Evolutionary conservation across 345 rosid genomes (phyloP).

Genomic region (Geranium brycei): DNA sequence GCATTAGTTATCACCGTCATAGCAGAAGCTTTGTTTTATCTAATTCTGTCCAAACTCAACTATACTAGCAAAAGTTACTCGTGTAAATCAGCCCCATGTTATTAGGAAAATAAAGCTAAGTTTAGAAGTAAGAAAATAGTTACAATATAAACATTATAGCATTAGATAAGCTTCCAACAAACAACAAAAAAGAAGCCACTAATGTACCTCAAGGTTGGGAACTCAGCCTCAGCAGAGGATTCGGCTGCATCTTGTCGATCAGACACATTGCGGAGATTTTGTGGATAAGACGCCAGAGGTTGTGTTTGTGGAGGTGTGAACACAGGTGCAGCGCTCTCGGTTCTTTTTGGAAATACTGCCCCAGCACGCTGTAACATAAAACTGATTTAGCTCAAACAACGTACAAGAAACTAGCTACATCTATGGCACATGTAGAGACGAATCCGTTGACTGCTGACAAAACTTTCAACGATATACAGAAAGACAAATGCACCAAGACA

Average conservation of each 20-base stretch:
- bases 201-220: slow-evolving; percentile 74
- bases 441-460: no score
- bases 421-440: no score
- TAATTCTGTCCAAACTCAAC: no score
- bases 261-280: slow-evolving; percentile 52
- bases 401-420: slow-evolving; percentile 1
- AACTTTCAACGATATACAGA: no score
- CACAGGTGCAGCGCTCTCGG: slow-evolving; percentile 83
- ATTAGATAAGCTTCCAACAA: slow-evolving; percentile 3
- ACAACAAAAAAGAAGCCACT: slow-evolving; percentile 3
- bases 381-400: slow-evolving; percentile 8
- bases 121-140: not conserved
- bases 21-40: no score
- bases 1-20: no score
- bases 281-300: slow-evolving; percentile 73
- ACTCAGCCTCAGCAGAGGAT: slow-evolving; percentile 76
- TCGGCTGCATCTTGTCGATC: slow-evolving; percentile 51
- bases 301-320: slow-evolving; percentile 94
- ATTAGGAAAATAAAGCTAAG: not conserved
- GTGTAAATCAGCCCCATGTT: no score
- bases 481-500: not conserved
- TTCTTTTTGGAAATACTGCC: slow-evolving; percentile 90
- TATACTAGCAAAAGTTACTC: not conserved
- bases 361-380: slow-evolving; percentile 76
- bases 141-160: not conserved